phyloP scores from a whole-genome alignment of 306 rosid species.

The Quercus suber region DNA sequence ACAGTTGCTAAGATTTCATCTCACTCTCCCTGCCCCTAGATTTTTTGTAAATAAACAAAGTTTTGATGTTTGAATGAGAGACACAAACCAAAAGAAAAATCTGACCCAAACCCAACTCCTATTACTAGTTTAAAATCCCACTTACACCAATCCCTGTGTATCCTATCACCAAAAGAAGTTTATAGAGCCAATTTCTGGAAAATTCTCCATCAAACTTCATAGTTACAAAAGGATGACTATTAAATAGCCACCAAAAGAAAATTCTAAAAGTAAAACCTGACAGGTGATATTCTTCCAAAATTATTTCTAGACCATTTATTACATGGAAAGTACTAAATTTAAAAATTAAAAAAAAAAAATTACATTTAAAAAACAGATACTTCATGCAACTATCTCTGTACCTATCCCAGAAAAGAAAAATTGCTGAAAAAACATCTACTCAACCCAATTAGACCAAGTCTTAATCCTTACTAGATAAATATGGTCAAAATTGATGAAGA shows the following conservation, averaged over 20 bases:
- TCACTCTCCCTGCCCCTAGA: not conserved
- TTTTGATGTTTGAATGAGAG: not conserved
- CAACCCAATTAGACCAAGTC: not conserved
- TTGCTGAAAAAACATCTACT: not conserved
- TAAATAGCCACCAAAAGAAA: not conserved
- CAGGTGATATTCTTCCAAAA: not conserved
- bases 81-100: not conserved
- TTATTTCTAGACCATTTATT: not conserved
- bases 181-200: no score
- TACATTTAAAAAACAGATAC: no score
- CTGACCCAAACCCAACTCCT: not conserved
- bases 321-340: no score
- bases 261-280: not conserved
- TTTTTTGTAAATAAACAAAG: not conserved
- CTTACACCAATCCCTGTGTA: not conserved
- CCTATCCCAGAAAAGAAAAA: not conserved
- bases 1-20: not conserved
- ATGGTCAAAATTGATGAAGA: constrained; percentile 6
- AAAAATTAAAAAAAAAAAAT: no score
- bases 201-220: not conserved
- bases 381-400: no score
- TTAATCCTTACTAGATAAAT: not conserved
- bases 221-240: not conserved
- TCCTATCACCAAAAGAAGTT: not conserved
- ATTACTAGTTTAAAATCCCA: not conserved